Base-by-base conservation (phyloP, 495 filamentous ascomycete species). In the Daldinia concentrica region DNA sequence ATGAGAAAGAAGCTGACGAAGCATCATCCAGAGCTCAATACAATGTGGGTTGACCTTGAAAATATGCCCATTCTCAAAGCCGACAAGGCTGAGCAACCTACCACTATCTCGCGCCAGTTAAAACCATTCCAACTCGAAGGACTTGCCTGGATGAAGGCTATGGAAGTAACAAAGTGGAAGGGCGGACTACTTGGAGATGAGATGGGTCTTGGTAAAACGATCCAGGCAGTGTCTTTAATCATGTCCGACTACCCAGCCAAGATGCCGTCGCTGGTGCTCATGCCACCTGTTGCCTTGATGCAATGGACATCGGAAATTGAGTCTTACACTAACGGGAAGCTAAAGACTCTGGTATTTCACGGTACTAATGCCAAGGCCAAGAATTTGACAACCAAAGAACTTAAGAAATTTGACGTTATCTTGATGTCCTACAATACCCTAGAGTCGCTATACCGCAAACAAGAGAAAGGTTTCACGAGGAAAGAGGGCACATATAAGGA, bases 201-300 rank as follows among this genome's bases (percentile, higher is more conserved):
- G 77, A 98, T 98, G 94, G 94, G 94, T 19, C 95, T 98, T 86
- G 95, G 95, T 30, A 99, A 99, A 83, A 99, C 95, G 0, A 98
- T 99, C 41, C 95, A 99, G 71, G 94, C 95, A 2, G 94, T 99
- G 6, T 96, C 94, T 8, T 85, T 98, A 14, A 92, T 99, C 77
- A 99, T 98, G 94, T 97, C 94, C 6, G 94, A 99, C 76, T 97
- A 91, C 71, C 94, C 94, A 17, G 91, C 90, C 34, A 88, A 89
- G 58, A 78, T 88, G 34, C 93, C 95, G 5, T 92, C 94, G 3
- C 82, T 99, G 6, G 95, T 99, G 6, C 85, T 98, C 45, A 93
- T 97, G 1, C 95, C 95, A 14, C 96, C 95, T 3, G 95, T 99
- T 60, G 95, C 95, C 65, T 79, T 99, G 37, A 95, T 97, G 91